These are phyloP conservation scores for Aureobasidium sp. DNA, from an alignment of 2,329 filamentous ascomycete genomes.

Conservation along the genomic window DNA sequence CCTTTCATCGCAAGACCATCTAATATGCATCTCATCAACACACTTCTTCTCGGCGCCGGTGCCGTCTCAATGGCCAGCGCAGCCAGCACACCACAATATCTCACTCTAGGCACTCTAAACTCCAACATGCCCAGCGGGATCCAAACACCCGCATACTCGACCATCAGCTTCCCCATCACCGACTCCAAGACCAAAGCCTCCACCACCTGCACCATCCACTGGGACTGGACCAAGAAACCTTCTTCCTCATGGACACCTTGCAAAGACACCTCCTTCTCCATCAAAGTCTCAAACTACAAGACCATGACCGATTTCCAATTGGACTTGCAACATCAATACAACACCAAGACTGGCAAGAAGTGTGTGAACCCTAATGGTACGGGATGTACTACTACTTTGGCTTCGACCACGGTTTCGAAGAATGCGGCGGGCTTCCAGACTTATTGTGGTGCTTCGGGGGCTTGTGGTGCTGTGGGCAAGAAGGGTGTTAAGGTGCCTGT, in stretches of 20 bases:
- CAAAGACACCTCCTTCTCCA: background rate
- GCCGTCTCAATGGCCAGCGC: background rate
- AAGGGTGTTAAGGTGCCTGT: background rate
- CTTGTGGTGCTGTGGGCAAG: background rate
- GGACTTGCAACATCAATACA: background rate
- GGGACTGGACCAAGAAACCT: conserved; percentile 7
- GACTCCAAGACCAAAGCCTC: conserved; percentile 7
- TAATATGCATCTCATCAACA: conserved; percentile 6
- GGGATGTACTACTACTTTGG: background rate
- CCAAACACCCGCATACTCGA: background rate
- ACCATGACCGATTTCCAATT: background rate
- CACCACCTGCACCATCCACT: conserved; percentile 1
- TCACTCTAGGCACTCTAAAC: background rate
- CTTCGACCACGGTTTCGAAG: background rate
- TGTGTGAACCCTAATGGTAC: background rate
- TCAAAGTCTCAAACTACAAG: conserved; percentile 5
- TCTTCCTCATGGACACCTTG: background rate
- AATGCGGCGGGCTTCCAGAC: background rate
- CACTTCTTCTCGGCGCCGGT: conserved; percentile 1
- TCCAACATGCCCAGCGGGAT: conserved; percentile 8
- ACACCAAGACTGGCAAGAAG: conserved; percentile 7
- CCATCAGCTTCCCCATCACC: conserved; percentile 1
- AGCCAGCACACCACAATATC: conserved; percentile 1
- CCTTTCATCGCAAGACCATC: background rate
- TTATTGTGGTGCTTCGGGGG: conserved; percentile 7